These are phyloP conservation scores for Dendrothele bispora DNA, from an alignment of 768 basidiomycete genomes.

Conservation along the genomic window DNA sequence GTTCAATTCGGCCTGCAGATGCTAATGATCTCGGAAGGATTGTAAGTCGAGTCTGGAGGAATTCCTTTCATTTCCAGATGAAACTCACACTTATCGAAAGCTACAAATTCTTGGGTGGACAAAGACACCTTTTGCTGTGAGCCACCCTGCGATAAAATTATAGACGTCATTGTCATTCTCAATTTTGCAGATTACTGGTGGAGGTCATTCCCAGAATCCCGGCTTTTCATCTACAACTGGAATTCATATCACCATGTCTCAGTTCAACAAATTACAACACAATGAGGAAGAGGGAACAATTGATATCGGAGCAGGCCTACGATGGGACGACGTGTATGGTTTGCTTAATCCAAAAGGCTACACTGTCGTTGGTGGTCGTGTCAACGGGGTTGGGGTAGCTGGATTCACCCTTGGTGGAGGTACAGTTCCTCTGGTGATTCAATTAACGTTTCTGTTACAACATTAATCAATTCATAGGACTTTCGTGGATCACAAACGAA, in stretches of 20 bases:
- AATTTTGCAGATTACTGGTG: constrained; percentile 36
- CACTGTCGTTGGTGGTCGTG: constrained; percentile 41
- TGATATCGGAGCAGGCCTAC: constrained; percentile 12
- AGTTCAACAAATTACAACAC: constrained; percentile 24
- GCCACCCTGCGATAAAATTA: neutral
- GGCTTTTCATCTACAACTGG: constrained; percentile 40
- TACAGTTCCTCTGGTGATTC: constrained; percentile 13
- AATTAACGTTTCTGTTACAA: neutral
- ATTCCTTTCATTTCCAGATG: neutral
- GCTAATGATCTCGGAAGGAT: neutral
- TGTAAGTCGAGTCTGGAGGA: neutral
- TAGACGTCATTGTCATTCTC: neutral
- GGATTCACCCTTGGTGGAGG: constrained; percentile 45
- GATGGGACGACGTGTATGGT: constrained; percentile 61
- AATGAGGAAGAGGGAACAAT: constrained; percentile 16
- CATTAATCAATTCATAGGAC: constrained; percentile 31
- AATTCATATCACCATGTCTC: constrained; percentile 35
- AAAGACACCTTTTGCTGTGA: constrained; percentile 12
- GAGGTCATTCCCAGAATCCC: constrained; percentile 31
- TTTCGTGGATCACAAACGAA: constrained; percentile 43
- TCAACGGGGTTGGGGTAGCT: constrained; percentile 41
- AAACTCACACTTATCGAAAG: constrained; percentile 2
- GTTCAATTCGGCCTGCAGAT: neutral
- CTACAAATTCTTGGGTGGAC: constrained; percentile 10
- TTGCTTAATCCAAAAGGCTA: constrained; percentile 34